Conservation (phyloP, 2,329 filamentous ascomycete genomes). For the Pseudogymnoascus sp. region DNA sequence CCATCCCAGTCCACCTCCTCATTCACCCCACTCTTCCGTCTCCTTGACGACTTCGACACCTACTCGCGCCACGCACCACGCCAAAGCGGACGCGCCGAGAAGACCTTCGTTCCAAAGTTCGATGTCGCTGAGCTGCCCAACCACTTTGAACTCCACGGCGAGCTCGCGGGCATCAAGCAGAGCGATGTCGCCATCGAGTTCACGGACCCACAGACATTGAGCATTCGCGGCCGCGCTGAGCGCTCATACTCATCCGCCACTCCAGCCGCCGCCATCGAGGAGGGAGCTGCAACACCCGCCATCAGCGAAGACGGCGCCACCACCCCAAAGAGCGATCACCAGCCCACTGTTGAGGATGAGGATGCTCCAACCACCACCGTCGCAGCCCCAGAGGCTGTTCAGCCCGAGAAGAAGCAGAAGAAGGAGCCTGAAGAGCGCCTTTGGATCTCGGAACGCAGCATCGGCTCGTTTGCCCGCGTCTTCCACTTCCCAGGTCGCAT, state of each 20-base stretch:
- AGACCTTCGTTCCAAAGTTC: slow-evolving; percentile 65
- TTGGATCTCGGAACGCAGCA: slow-evolving; percentile 58
- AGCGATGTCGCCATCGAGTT: slow-evolving; percentile 70
- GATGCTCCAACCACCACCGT: slow-evolving; percentile 21
- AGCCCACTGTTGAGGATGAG: slow-evolving; percentile 26
- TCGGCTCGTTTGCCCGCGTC: slow-evolving; percentile 57
- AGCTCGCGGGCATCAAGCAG: slow-evolving; percentile 67
- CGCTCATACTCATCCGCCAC: slow-evolving; percentile 49
- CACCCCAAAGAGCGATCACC: slow-evolving; percentile 35
- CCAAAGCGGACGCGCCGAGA: slow-evolving; percentile 14
- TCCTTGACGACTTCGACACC: slow-evolving; percentile 55
- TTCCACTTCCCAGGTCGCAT: slow-evolving; percentile 59
- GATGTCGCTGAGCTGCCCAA: slow-evolving; percentile 64
- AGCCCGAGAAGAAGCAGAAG: slow-evolving; percentile 29
- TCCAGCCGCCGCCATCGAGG: slow-evolving; percentile 31
- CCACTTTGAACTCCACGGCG: slow-evolving; percentile 69
- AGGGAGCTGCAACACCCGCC: slow-evolving; percentile 22
- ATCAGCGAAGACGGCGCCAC: slow-evolving; percentile 18
- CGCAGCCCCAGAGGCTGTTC: slow-evolving; percentile 14
- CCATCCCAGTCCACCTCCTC: slow-evolving; percentile 15
- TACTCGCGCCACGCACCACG: slow-evolving; percentile 34
- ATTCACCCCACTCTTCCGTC: slow-evolving; percentile 52
- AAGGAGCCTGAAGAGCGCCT: slow-evolving; percentile 44
- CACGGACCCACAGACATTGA: slow-evolving; percentile 65
- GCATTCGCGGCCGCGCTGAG: slow-evolving; percentile 61